Percentiles rank a stretch among this genome's conserved stretches.
phyloP scores from a whole-genome alignment of 2,329 filamentous ascomycete genomes.

The Teratosphaeria viscida region DNA sequence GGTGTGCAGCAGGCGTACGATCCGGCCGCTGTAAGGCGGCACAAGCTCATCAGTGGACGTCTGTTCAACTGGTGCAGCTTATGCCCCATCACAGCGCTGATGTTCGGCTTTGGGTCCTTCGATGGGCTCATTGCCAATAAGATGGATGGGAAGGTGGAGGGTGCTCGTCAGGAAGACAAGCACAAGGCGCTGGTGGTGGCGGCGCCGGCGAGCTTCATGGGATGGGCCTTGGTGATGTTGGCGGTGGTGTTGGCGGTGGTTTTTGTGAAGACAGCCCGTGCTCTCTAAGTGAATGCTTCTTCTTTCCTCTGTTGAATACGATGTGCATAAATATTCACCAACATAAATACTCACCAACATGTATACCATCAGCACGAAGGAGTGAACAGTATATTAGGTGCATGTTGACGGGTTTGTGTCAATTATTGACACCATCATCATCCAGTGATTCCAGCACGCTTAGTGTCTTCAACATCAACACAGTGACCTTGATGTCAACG shows the following conservation, averaged over 20 bases:
- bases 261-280: background rate
- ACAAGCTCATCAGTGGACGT: constrained; percentile 9
- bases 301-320: background rate
- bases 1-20: constrained; percentile 3
- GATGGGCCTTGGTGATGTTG: background rate
- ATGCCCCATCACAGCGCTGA: constrained; percentile 13
- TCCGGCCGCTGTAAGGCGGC: constrained; percentile 4
- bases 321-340: background rate
- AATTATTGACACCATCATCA: background rate
- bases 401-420: background rate
- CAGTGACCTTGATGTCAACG: background rate
- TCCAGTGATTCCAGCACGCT: background rate
- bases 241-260: background rate
- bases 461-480: background rate
- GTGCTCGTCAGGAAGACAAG: constrained; percentile 15
- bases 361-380: background rate
- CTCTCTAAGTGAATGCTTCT: background rate
- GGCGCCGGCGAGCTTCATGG: constrained; percentile 10
- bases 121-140: constrained; percentile 12
- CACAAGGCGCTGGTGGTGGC: constrained; percentile 9
- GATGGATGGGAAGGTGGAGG: constrained; percentile 10
- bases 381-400: background rate
- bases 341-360: background rate
- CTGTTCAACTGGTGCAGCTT: constrained; percentile 6
- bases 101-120: constrained; percentile 14